A percentile compares a stretch with the other conserved stretches of the same genome.
phyloP scores from a whole-genome alignment of 1,284 basidiomycete species.

The Pulveroboletus sp. region DNA sequence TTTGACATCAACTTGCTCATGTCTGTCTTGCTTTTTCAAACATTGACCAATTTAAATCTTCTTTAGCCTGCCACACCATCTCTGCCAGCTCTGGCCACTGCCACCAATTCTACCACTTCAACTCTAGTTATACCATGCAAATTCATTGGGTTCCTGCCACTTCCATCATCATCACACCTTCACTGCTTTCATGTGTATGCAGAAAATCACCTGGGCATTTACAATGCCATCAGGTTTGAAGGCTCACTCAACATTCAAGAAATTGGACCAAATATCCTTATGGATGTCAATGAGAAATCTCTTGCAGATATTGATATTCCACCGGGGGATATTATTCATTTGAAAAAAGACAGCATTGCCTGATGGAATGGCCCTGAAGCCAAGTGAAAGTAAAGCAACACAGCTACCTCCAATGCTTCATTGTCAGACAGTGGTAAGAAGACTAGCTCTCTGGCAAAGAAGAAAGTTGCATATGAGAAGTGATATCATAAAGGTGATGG shows the following conservation, averaged over 20 bases:
- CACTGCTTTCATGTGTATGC: constrained; percentile 13
- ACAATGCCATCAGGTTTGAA: too few species aligned
- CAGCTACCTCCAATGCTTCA: too few species aligned
- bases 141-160: too few species aligned
- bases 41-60: too few species aligned
- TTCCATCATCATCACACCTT: constrained; percentile 10
- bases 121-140: too few species aligned
- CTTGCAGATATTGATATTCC: background rate
- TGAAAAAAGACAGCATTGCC: constrained; percentile 13
- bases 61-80: too few species aligned
- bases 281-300: accelerated
- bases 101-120: too few species aligned
- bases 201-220: constrained; percentile 1
- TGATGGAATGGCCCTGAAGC: constrained; percentile 21
- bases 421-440: background rate
- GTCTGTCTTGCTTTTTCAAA: too few species aligned
- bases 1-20: too few species aligned
- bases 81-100: too few species aligned
- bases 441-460: background rate
- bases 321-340: constrained; percentile 13
- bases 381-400: constrained; percentile 3
- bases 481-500: background rate
- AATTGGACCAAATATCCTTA: background rate
- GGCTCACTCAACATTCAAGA: background rate
- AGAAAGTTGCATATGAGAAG: constrained; percentile 10